Evolutionary conservation across 1,284 basidiomycete genomes (phyloP).

Genomic region (Fistulinella staudtii): DNA sequence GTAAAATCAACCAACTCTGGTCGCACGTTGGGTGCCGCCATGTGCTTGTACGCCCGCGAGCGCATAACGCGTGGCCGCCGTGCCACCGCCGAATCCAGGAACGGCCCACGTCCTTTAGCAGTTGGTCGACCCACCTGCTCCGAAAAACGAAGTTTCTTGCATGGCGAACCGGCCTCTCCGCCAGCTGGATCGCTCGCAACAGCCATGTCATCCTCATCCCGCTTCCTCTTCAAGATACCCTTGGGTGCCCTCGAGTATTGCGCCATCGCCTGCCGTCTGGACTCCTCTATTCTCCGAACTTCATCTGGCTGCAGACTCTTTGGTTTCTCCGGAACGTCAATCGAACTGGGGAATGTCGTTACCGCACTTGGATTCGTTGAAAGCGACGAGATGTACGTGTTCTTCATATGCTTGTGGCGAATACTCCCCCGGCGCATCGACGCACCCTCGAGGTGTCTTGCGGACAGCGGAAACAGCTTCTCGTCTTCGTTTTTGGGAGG

Average conservation of each 20-base stretch:
- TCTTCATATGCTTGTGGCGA: constrained; percentile 29
- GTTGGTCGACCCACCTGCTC: constrained; percentile 1
- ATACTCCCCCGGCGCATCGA: constrained; percentile 27
- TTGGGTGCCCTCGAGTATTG: constrained; percentile 24
- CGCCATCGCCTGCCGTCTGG: constrained; percentile 28
- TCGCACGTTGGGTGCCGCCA: constrained; percentile 2
- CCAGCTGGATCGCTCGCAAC: constrained; percentile 7
- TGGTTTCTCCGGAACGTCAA: constrained; percentile 21
- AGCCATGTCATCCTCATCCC: constrained; percentile 19
- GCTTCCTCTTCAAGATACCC: constrained; percentile 28
- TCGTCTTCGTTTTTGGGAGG: constrained; percentile 20
- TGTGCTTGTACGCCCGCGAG: constrained; percentile 19
- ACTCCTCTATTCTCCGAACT: constrained; percentile 25
- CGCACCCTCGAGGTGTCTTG: constrained; percentile 25
- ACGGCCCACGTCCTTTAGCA: constrained; percentile 13
- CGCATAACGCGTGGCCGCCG: constrained; percentile 16
- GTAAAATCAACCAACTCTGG: constrained; percentile 30
- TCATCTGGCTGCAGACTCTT: constrained; percentile 23
- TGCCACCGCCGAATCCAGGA: constrained; percentile 9
- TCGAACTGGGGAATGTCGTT: constrained; percentile 16
- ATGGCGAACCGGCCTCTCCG: not conserved
- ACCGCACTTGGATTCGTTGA: constrained; percentile 13
- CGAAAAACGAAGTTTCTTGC: constrained; percentile 29
- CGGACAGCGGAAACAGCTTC: constrained; percentile 12
- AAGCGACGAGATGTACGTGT: constrained; percentile 27